phyloP scores from a whole-genome alignment of 176 grass and related monocot genomes.

The Aegilops speltoides region DNA sequence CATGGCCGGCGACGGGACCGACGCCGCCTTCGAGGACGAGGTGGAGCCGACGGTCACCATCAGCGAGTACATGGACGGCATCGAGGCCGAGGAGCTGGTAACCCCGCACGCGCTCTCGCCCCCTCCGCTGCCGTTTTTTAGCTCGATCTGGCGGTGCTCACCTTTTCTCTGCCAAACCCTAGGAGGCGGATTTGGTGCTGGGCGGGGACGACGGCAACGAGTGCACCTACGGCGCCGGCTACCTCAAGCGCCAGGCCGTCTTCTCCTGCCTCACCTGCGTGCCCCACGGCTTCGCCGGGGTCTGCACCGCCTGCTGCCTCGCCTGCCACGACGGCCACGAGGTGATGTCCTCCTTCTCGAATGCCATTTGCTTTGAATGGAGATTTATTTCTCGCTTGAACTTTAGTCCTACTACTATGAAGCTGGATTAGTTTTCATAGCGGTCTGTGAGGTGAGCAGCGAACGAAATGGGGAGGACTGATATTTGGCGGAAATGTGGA shows the following conservation, averaged over 20 bases:
- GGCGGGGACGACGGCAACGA: slow-evolving; percentile 96
- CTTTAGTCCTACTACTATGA: background rate
- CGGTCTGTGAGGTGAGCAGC: background rate
- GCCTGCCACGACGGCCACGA: slow-evolving; percentile 97
- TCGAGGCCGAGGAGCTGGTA: slow-evolving; percentile 91
- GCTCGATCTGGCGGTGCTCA: background rate
- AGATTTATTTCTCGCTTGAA: background rate
- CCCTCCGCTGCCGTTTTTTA: background rate
- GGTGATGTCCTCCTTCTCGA: slow-evolving; percentile 23
- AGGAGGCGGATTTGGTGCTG: slow-evolving; percentile 94
- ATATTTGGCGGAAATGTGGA: background rate
- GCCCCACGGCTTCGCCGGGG: slow-evolving; percentile 66
- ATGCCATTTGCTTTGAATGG: background rate
- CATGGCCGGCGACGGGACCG: slow-evolving; percentile 51
- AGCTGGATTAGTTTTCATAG: background rate
- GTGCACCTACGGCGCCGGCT: slow-evolving; percentile 83
- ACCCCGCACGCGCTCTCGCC: background rate
- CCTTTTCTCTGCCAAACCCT: slow-evolving; percentile 1
- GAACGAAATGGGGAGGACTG: background rate
- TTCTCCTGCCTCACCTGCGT: slow-evolving; percentile 98
- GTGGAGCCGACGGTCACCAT: slow-evolving; percentile 59
- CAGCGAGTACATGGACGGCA: slow-evolving; percentile 81
- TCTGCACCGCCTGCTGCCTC: slow-evolving; percentile 93
- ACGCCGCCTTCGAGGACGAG: slow-evolving; percentile 69
- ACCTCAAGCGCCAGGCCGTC: slow-evolving; percentile 94